Evolutionary conservation across 163 green algal genomes (phyloP).

Genomic region (Picocystis sp.): DNA sequence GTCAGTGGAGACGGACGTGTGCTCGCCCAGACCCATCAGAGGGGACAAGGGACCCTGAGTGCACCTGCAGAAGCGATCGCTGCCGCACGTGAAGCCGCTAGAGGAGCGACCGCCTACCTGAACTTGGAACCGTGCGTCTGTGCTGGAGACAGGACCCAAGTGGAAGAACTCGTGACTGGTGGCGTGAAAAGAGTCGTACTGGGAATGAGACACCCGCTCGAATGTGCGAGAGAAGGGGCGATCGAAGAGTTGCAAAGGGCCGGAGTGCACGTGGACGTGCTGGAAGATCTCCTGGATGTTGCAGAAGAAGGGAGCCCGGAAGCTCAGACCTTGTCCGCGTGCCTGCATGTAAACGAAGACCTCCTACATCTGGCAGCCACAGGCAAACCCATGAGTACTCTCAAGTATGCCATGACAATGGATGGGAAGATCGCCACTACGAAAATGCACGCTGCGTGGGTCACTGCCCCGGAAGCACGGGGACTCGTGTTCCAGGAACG

Average conservation of each 20-base stretch:
- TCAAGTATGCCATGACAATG: constrained; percentile 99
- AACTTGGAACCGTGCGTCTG: constrained; percentile 84
- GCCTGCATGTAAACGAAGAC: constrained; percentile 22
- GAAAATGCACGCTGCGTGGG: constrained; percentile 76
- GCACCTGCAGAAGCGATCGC: constrained; percentile 32
- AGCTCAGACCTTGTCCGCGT: constrained; percentile 9
- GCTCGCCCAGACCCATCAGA: constrained; percentile 28
- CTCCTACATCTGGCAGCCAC: constrained; percentile 65
- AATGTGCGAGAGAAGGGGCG: constrained; percentile 40
- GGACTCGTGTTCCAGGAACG: constrained; percentile 47
- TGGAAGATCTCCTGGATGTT: constrained; percentile 10
- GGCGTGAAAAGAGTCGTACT: constrained; percentile 72
- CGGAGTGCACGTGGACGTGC: constrained; percentile 45
- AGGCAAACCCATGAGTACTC: constrained; percentile 58
- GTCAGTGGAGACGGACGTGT: constrained; percentile 21
- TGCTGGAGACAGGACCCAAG: constrained; percentile 52
- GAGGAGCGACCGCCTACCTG: constrained; percentile 64
- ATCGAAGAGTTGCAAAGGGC: constrained; percentile 32
- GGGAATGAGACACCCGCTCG: constrained; percentile 68
- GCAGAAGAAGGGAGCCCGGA: neutral
- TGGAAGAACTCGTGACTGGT: constrained; percentile 36
- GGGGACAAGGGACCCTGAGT: constrained; percentile 26
- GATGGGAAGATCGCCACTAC: constrained; percentile 93
- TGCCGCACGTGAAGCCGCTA: constrained; percentile 11
- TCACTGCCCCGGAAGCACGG: constrained; percentile 43